Conservation (phyloP, 371 early-diverging fungal genomes). For the Mucor racemosus region DNA sequence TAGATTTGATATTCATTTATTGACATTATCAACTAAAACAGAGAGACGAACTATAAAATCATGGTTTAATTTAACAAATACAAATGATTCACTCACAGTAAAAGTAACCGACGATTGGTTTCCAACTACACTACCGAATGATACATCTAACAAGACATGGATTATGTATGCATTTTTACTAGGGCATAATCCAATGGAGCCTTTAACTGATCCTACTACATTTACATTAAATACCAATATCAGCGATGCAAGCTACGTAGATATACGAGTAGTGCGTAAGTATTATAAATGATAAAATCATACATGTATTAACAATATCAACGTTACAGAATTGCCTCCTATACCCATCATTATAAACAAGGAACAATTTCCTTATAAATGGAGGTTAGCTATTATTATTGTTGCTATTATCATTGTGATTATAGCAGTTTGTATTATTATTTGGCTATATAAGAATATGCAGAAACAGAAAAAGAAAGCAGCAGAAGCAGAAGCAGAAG, state of each 20-base stretch:
- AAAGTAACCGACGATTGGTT: constrained; percentile 32
- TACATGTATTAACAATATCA: neutral
- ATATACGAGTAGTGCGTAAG: constrained; percentile 3
- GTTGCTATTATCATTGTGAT: constrained; percentile 19
- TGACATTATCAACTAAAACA: neutral
- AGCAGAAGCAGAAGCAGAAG: neutral
- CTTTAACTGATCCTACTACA: neutral
- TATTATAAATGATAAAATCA: neutral
- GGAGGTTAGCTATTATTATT: constrained; percentile 30
- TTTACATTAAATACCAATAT: neutral
- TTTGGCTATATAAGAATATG: constrained; percentile 29
- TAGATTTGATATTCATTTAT: constrained; percentile 12
- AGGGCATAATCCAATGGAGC: neutral
- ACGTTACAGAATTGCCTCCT: constrained; percentile 16
- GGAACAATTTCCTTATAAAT: constrained; percentile 10
- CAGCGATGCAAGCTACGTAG: neutral
- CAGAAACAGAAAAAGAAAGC: constrained; percentile 18
- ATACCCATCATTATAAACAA: neutral
- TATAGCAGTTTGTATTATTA: constrained; percentile 11
- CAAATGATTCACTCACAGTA: constrained; percentile 9
- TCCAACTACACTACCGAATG: constrained; percentile 19
- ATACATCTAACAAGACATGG: constrained; percentile 22
- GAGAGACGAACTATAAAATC: constrained; percentile 18
- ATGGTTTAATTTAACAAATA: constrained; percentile 17
- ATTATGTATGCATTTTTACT: constrained; percentile 20